Percentiles rank a stretch among this genome's conserved stretches.
Evolutionary conservation across 208 protist species (phyloP).

Genomic region (Novymonas esmeraldas): DNA sequence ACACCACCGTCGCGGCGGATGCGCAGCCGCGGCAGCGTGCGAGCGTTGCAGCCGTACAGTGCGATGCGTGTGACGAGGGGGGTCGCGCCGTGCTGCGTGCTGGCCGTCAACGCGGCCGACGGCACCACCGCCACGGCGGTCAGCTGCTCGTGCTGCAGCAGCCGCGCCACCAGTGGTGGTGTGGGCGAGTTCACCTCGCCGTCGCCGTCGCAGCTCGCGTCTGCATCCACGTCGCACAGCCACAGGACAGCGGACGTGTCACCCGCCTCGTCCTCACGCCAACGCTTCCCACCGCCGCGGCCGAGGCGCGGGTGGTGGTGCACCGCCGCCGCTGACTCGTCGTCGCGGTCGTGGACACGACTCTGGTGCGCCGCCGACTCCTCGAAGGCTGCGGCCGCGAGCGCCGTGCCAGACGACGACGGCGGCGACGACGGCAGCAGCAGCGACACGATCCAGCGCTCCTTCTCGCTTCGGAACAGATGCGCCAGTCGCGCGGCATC

Average conservation of each 20-base stretch:
- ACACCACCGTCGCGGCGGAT: constrained; percentile 25
- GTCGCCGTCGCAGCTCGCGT: background rate
- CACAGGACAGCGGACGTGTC: constrained; percentile 5
- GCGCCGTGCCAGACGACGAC: too few species aligned
- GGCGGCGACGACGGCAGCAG: constrained; percentile 23
- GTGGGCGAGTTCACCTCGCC: too few species aligned
- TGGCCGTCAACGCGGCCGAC: too few species aligned
- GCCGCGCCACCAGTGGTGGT: constrained; percentile 9
- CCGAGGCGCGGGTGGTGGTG: background rate
- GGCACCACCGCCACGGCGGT: background rate
- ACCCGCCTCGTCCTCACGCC: background rate
- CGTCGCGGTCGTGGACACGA: too few species aligned
- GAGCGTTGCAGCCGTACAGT: constrained; percentile 19
- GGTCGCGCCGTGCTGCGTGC: too few species aligned
- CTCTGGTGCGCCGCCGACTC: too few species aligned
- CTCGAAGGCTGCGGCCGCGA: too few species aligned
- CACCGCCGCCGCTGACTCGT: background rate
- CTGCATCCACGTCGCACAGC: background rate
- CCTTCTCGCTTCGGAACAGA: constrained; percentile 14
- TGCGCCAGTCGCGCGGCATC: background rate
- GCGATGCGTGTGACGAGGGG: constrained; percentile 21
- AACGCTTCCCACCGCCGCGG: background rate
- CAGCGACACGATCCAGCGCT: constrained; percentile 27
- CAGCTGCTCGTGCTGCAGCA: constrained; percentile 14
- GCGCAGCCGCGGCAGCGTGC: constrained; percentile 14